Evolutionary conservation across 768 basidiomycete genomes (phyloP).

Genomic region (Solioccasus polychromus): DNA sequence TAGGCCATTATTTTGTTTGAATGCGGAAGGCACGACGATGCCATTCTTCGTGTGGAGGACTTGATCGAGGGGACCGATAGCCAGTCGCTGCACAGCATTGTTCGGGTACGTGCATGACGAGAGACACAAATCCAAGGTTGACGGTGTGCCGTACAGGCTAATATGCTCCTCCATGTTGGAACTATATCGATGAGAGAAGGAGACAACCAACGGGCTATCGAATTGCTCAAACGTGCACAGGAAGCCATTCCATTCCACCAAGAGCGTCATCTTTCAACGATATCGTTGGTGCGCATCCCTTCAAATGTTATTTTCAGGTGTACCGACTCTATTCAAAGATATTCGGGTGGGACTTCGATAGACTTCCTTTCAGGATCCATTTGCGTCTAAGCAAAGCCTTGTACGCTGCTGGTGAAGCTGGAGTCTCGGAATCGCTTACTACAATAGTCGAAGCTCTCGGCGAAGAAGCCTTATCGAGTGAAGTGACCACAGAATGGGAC

Average conservation of each 20-base stretch:
- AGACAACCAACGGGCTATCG: neutral
- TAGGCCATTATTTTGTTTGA: slow-evolving; percentile 9
- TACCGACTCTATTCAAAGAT: neutral
- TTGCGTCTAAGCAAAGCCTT: neutral
- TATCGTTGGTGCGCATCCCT: slow-evolving; percentile 7
- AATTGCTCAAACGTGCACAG: neutral
- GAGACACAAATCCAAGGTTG: neutral
- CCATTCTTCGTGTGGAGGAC: slow-evolving; percentile 5
- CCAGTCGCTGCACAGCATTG: neutral
- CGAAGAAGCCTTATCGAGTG: neutral
- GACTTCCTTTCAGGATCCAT: neutral
- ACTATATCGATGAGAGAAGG: neutral
- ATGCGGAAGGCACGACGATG: slow-evolving; percentile 4
- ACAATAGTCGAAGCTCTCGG: neutral
- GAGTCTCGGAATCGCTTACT: neutral
- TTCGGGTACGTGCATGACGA: neutral
- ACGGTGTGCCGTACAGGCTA: neutral
- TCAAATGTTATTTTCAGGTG: too few species aligned
- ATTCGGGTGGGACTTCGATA: slow-evolving; percentile 17
- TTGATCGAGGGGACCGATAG: slow-evolving; percentile 1
- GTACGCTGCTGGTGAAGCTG: neutral
- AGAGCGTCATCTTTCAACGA: neutral
- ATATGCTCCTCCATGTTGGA: slow-evolving; percentile 1
- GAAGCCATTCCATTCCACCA: neutral
- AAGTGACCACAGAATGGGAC: neutral